These are phyloP conservation scores for Leccinellum luteum DNA, from an alignment of 768 basidiomycete genomes.

Conservation along the genomic window DNA sequence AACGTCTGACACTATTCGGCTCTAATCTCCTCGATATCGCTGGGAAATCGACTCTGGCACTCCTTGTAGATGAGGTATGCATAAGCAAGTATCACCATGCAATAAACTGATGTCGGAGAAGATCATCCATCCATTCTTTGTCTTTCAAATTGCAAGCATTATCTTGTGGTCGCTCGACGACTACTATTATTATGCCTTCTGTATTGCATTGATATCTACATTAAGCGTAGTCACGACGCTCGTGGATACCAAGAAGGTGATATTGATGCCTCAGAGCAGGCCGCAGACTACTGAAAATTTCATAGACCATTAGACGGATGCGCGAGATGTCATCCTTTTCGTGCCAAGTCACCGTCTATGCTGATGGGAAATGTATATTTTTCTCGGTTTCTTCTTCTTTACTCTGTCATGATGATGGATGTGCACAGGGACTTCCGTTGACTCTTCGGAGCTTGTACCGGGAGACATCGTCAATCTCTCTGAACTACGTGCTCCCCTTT, in stretches of 20 bases:
- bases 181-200: conserved; percentile 97
- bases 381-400: neutral
- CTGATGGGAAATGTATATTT: conserved; percentile 68
- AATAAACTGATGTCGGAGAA: conserved; percentile 23
- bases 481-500: conserved; percentile 60
- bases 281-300: conserved; percentile 4
- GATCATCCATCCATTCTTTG: conserved; percentile 97
- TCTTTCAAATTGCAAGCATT: conserved; percentile 96
- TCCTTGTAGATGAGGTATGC: conserved; percentile 86
- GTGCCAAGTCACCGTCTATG: conserved; percentile 69
- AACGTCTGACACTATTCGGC: conserved; percentile 76
- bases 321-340: conserved; percentile 92
- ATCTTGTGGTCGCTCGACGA: conserved; percentile 92
- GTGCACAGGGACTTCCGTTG: conserved; percentile 58
- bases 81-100: neutral
- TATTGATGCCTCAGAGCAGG: conserved; percentile 9
- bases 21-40: conserved; percentile 87
- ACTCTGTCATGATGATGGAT: neutral
- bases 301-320: conserved; percentile 88
- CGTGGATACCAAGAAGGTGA: conserved; percentile 86
- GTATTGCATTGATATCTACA: conserved; percentile 88
- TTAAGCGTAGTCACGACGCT: conserved; percentile 83
- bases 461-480: conserved; percentile 94
- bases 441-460: conserved; percentile 81
- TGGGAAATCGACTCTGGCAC: conserved; percentile 71